Conservation (phyloP, 163 green algal species). For the Coccomyxa subellipsoidea region DNA sequence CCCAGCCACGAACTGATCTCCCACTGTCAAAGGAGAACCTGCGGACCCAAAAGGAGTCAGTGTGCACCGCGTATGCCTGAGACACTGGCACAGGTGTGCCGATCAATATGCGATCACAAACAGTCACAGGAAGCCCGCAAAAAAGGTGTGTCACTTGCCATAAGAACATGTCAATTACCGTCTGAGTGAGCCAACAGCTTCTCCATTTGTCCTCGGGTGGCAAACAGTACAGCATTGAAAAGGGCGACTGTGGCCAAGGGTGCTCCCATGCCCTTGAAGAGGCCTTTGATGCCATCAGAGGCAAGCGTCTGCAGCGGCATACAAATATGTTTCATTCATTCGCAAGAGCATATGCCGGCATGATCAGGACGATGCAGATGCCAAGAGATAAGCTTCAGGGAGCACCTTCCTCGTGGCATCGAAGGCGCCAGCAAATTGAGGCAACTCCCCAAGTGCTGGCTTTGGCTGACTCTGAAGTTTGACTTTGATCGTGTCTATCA, state of each 20-base stretch:
- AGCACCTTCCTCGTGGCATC: conserved; percentile 57
- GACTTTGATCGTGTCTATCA: conserved; percentile 32
- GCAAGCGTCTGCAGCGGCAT: conserved; percentile 40
- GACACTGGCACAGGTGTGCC: no score
- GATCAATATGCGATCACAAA: no score
- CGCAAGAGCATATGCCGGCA: no score
- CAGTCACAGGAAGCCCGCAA: no score
- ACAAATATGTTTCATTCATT: conserved; percentile 1
- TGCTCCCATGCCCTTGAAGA: conserved; percentile 69
- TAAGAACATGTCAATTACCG: no score
- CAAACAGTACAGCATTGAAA: conserved; percentile 81
- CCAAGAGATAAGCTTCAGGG: neutral
- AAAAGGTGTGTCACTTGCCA: no score
- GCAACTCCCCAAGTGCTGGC: conserved; percentile 32
- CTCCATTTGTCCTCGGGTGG: conserved; percentile 60
- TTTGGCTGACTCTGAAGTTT: conserved; percentile 68
- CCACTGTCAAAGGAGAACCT: conserved; percentile 46
- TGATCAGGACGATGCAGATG: conserved; percentile 38
- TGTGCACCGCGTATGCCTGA: no score
- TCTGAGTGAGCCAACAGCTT: conserved; percentile 50
- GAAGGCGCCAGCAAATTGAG: conserved; percentile 48
- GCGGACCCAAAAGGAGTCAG: no score
- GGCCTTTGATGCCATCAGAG: conserved; percentile 42
- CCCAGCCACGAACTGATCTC: conserved; percentile 57
- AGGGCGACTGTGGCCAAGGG: conserved; percentile 76